A percentile compares a stretch with the other conserved stretches of the same genome.
These are phyloP conservation scores for Trypanosoma grayi DNA, from an alignment of 208 protist genomes.

Conservation along the genomic window DNA sequence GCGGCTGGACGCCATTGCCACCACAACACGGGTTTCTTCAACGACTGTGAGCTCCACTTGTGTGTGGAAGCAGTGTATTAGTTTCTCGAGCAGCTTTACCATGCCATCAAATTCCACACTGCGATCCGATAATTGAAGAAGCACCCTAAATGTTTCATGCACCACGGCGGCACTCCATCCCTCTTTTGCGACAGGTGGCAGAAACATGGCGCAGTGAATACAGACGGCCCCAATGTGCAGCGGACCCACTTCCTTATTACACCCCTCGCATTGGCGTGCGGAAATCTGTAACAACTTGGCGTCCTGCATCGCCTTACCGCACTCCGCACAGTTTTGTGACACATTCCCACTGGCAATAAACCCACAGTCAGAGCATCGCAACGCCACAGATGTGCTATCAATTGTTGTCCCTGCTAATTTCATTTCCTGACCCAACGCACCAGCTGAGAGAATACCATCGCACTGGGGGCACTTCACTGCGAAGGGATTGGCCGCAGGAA, in stretches of 20 bases:
- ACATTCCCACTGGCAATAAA: not conserved
- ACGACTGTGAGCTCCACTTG: constrained; percentile 3
- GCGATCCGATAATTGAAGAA: constrained; percentile 1
- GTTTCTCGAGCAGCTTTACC: constrained; percentile 6
- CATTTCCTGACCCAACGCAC: not conserved
- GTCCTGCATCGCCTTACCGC: constrained; percentile 4
- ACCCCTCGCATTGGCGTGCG: constrained; percentile 20
- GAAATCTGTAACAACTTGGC: constrained; percentile 14
- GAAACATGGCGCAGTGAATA: constrained; percentile 15
- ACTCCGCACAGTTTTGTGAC: not conserved
- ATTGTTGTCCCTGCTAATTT: not conserved
- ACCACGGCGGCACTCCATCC: constrained; percentile 28
- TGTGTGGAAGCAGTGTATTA: constrained; percentile 9
- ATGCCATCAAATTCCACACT: not conserved
- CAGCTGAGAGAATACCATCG: constrained; percentile 1
- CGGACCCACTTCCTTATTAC: constrained; percentile 6
- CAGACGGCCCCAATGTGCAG: constrained; percentile 22
- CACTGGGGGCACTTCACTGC: constrained; percentile 17
- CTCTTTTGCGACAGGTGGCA: constrained; percentile 23
- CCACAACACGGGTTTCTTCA: constrained; percentile 10
- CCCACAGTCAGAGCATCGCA: constrained; percentile 17
- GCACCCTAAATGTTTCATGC: constrained; percentile 8
- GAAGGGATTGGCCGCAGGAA: constrained; percentile 45
- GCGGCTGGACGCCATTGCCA: constrained; percentile 3
- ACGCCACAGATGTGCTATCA: not conserved